Evolutionary conservation across 2,329 filamentous ascomycete genomes (phyloP).

Genomic region (Cordyceps militaris): DNA sequence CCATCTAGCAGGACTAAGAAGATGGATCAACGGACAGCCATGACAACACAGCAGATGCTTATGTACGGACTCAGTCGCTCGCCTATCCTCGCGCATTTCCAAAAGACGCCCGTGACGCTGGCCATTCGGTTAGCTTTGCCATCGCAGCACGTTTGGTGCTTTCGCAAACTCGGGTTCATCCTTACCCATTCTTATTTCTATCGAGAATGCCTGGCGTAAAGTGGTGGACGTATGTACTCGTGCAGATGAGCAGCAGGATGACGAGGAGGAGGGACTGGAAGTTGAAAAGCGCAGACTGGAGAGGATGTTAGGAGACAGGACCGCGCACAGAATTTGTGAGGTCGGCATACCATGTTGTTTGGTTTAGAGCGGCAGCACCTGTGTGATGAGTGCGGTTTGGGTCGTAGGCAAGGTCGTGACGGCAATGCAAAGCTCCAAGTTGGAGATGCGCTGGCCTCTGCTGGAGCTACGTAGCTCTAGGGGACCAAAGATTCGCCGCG

Average conservation of each 20-base stretch:
- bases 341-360: constrained; percentile 22
- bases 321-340: neutral
- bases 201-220: constrained; percentile 87
- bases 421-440: neutral
- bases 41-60: constrained; percentile 83
- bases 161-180: neutral
- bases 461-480: constrained; percentile 4
- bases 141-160: neutral
- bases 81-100: constrained; percentile 90
- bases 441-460: constrained; percentile 7
- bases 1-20: neutral
- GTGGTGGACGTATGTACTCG: constrained; percentile 86
- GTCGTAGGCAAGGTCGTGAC: neutral
- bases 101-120: constrained; percentile 71
- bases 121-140: neutral
- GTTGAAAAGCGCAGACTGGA: constrained; percentile 92
- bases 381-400: neutral
- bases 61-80: constrained; percentile 93
- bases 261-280: constrained; percentile 95
- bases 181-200: constrained; percentile 82
- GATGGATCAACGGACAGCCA: constrained; percentile 61
- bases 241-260: constrained; percentile 91
- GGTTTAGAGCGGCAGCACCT: too few species aligned
- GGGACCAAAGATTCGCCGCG: constrained; percentile 33
- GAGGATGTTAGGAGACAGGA: neutral